Base-by-base conservation (phyloP, 805 yeast species). In the Dipodascus geniculatus region DNA sequence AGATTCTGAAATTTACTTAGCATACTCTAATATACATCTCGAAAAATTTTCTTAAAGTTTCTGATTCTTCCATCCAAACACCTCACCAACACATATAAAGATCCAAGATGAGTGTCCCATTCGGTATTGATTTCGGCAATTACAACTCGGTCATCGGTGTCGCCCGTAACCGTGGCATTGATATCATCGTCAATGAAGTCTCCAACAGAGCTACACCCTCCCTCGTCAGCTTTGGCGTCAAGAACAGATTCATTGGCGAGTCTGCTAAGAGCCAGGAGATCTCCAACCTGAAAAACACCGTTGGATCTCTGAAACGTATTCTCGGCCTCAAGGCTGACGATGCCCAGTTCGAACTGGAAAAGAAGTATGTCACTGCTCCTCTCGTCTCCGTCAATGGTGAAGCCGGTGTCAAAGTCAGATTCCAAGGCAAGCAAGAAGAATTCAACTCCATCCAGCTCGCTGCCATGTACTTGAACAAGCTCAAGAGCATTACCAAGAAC, bases 151-250 rank as follows among this genome's bases (percentile, higher is more conserved):
- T 91, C 63, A 80, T 91, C 69, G 98, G 74, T 54, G 74, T 95
- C 69, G 99, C 99, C 59, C 85, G 91, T 71, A 93, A 91, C 82
- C 84, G 98, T 77, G 98, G 98, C 68, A 93, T 93, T 68, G 99
- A 93, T 72, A 84, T 93, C 65, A 87, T 93, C 65, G 98, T 93
- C 74, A 93, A 93, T 71, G 99, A 93, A 74, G 98, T 93, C 50
- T 90, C 98, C 55, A 93, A 93, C 84, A 85, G 99, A 74, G 72
- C 95, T 61, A 93, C 99, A 33, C 99, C 99, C 22, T 71, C 86
- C 31, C 71, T 87, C 61, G 93, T 93, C 62, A 98, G 96, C 33
- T 93, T 93, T 64, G 97, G 97, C 62, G 69, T 67, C 60, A 87
- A 86, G 74, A 83, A 80, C 79, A 83, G 99, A 76, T 83, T 80